Base-by-base conservation (phyloP, 1,139 yeast genomes). In the Yamadazyma sp. region DNA sequence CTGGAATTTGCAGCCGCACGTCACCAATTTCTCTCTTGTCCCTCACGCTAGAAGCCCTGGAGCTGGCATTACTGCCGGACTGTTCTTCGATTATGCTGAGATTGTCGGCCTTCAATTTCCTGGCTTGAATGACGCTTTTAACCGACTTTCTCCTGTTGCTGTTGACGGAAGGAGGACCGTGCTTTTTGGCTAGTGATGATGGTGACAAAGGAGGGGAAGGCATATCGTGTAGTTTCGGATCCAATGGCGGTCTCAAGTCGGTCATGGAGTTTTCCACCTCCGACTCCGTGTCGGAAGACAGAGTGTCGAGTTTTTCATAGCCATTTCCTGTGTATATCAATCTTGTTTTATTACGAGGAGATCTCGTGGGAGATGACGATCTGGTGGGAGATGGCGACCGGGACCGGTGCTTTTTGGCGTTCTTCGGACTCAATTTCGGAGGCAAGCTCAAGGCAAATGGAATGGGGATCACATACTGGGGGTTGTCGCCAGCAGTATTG, bases 11-110 rank as follows among this genome's bases (percentile, higher is more conserved):
- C 17, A 22, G 32, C 4, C 28, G 35, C 7, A 18, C 7, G 12
- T 12, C 12, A n/a, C n/a, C n/a, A n/a, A n/a, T n/a, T n/a, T 18
- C 18, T 33, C 20, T 33, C 26, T 26, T 38, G 5, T 29, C 40
- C 39, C 45, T 48, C 2, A 58, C 36, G 42, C 70, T 67, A 6
- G 70, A 53, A 11, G 43, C 44, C 45, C 73, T 53, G 4, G 72
- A 64, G 37, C 59, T 53, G 10, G 52, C 57, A 21, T 51, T 56
- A 35, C 49, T 44, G 16, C 53, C 53, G 10, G 73, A 61, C 28
- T 55, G 62, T 43, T 71, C 77, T 46, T 70, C 75, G 26, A 71
- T 70, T 12, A 69, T 61, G 49, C 77, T 71, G 40, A 71, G 59
- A 34, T 64, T 73, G 45, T 69, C 73, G 4, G 47, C 47, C 13